Percentiles rank a stretch among this genome's conserved stretches.
Evolutionary conservation across 441 rosid genomes (phyloP).

Genomic region (Gossypium trilobum): DNA sequence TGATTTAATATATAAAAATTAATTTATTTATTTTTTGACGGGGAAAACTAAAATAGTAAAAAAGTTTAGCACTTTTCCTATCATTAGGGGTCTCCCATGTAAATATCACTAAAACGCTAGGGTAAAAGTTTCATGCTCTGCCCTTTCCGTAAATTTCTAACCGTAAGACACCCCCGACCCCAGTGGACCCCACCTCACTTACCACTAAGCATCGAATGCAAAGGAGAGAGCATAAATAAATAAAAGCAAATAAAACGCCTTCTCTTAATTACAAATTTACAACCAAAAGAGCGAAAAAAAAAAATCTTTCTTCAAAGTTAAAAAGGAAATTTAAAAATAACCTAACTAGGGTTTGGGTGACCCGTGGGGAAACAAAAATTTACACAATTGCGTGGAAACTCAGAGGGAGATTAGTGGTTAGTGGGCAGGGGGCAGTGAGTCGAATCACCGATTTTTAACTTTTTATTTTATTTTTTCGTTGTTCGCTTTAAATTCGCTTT

Average conservation of each 20-base stretch:
- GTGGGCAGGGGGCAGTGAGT: conserved; percentile 22
- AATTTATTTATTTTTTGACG: too few species aligned
- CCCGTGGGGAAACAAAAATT: conserved; percentile 24
- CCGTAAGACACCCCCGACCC: not conserved
- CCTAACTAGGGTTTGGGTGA: not conserved
- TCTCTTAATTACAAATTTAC: not conserved
- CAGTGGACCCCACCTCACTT: not conserved
- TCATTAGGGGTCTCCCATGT: not conserved
- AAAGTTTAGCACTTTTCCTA: too few species aligned
- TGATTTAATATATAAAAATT: too few species aligned
- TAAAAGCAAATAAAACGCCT: not conserved
- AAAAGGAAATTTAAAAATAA: conserved; percentile 11
- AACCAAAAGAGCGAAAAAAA: not conserved
- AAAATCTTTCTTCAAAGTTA: not conserved
- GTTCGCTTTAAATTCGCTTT: conserved; percentile 29
- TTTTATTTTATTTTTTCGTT: too few species aligned
- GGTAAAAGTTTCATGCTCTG: not conserved
- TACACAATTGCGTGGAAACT: conserved; percentile 36
- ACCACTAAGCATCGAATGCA: not conserved
- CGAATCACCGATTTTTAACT: conserved; percentile 27
- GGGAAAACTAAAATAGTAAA: too few species aligned
- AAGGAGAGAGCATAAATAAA: not conserved
- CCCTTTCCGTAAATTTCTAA: not conserved
- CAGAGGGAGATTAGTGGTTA: not conserved
- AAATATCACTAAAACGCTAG: not conserved